A percentile compares a stretch with the other conserved stretches of the same genome.
phyloP scores from a whole-genome alignment of 2,329 filamentous ascomycete genomes.

The Exophiala aquamarina region DNA sequence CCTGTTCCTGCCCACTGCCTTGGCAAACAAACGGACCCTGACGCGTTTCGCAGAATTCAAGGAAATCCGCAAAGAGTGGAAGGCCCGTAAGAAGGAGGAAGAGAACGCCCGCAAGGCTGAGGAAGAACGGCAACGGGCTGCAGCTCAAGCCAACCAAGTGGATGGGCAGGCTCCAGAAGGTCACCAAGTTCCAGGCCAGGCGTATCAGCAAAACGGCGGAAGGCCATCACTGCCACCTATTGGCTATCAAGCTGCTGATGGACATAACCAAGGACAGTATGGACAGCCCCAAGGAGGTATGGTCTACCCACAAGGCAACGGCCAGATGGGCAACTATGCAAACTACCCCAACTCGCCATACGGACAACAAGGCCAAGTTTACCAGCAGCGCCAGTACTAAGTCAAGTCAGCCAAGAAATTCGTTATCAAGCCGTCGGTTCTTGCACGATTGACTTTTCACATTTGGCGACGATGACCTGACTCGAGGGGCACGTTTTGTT shows the following conservation, averaged over 20 bases:
- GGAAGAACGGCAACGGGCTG: conserved; percentile 72
- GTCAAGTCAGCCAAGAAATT: too few relatives aligned
- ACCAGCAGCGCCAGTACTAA: conserved; percentile 50
- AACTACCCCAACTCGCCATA: conserved; percentile 54
- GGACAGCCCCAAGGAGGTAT: conserved; percentile 49
- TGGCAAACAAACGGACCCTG: too few relatives aligned
- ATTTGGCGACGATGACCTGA: conserved; percentile 3
- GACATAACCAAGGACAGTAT: conserved; percentile 61
- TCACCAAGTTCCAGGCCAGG: conserved; percentile 38
- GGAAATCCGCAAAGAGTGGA: conserved; percentile 98
- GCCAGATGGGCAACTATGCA: conserved; percentile 46
- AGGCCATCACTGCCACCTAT: conserved; percentile 73
- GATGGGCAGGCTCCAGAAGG: conserved; percentile 48
- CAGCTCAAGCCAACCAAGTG: conserved; percentile 54
- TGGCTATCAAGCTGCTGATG: conserved; percentile 64
- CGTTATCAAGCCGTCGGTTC: conserved; percentile 4
- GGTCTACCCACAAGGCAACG: conserved; percentile 48
- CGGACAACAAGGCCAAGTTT: conserved; percentile 50
- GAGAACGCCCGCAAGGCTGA: conserved; percentile 85
- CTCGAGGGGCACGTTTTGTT: conserved; percentile 8
- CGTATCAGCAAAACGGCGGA: conserved; percentile 47
- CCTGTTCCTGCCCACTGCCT: too few relatives aligned
- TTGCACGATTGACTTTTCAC: not conserved
- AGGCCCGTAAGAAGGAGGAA: conserved; percentile 98
- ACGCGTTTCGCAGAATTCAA: conserved; percentile 74